Conservation (phyloP, 371 early-diverging fungal genomes). For the Zychaea mexicana region DNA sequence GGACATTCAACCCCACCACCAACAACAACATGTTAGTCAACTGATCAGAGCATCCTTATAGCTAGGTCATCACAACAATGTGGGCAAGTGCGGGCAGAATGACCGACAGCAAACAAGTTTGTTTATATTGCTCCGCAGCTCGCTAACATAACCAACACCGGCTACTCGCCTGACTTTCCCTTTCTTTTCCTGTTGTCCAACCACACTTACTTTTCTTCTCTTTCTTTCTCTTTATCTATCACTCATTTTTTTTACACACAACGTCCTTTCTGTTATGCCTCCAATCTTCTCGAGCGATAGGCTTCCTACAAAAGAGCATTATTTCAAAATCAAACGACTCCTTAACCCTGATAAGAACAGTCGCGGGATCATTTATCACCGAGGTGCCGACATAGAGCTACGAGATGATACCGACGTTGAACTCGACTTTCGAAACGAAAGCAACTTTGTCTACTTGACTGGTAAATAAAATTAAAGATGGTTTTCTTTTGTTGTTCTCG, state of each 20-base stretch:
- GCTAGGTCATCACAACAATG: no score
- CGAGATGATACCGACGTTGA: slow-evolving; percentile 58
- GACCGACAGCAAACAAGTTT: no score
- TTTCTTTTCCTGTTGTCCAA: no score
- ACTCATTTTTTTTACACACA: no score
- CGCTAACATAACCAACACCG: no score
- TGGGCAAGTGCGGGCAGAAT: no score
- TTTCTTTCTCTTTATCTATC: neutral
- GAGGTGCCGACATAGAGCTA: slow-evolving; percentile 29
- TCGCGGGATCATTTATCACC: slow-evolving; percentile 29
- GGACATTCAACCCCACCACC: no score
- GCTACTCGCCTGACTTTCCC: no score
- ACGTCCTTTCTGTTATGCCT: neutral
- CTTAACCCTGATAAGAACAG: slow-evolving; percentile 4
- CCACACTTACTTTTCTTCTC: neutral
- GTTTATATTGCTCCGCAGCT: no score
- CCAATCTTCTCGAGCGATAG: neutral
- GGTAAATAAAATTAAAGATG: slow-evolving; percentile 29
- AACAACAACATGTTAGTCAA: no score
- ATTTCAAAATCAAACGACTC: slow-evolving; percentile 20
- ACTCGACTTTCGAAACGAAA: slow-evolving; percentile 57
- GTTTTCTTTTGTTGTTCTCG: neutral
- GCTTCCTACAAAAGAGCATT: slow-evolving; percentile 29
- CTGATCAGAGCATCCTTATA: no score
- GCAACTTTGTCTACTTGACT: slow-evolving; percentile 58